Conservation (phyloP, 192 early-diverging fungal species). For the Backusella sp. region DNA sequence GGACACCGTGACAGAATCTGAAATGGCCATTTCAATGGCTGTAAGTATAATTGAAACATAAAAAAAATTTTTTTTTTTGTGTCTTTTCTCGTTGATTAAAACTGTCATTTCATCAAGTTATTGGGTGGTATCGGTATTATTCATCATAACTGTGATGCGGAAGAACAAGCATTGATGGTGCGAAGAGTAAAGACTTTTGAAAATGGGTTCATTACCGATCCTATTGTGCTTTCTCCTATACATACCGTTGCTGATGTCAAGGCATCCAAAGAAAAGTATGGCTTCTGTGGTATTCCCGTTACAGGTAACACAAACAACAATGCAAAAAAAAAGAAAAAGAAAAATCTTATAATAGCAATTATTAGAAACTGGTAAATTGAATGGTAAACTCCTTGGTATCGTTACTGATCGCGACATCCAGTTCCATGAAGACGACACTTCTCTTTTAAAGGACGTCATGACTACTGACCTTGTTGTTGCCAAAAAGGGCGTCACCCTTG, state of each 20-base stretch:
- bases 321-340: conserved; percentile 13
- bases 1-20: conserved; percentile 97
- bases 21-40: conserved; percentile 97
- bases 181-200: conserved; percentile 97
- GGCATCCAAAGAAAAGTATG: conserved; percentile 79
- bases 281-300: conserved; percentile 95
- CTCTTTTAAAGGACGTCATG: conserved; percentile 82
- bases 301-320: conserved; percentile 56
- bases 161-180: conserved; percentile 97
- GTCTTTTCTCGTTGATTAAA: not conserved
- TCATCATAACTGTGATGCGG: conserved; percentile 95
- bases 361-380: conserved; percentile 77
- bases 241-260: conserved; percentile 85
- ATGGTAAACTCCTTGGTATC: conserved; percentile 89
- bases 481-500: conserved; percentile 81
- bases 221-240: conserved; percentile 76
- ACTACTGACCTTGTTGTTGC: conserved; percentile 86
- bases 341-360: not conserved
- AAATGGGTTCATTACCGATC: conserved; percentile 98
- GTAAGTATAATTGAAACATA: conserved; percentile 43
- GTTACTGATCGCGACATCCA: conserved; percentile 97
- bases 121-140: conserved; percentile 94
- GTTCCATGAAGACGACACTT: conserved; percentile 72
- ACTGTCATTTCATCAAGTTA: conserved; percentile 41
- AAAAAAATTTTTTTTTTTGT: not conserved